Evolutionary conservation across 2,329 filamentous ascomycete genomes (phyloP).

Genomic region (Neonectria hederae): DNA sequence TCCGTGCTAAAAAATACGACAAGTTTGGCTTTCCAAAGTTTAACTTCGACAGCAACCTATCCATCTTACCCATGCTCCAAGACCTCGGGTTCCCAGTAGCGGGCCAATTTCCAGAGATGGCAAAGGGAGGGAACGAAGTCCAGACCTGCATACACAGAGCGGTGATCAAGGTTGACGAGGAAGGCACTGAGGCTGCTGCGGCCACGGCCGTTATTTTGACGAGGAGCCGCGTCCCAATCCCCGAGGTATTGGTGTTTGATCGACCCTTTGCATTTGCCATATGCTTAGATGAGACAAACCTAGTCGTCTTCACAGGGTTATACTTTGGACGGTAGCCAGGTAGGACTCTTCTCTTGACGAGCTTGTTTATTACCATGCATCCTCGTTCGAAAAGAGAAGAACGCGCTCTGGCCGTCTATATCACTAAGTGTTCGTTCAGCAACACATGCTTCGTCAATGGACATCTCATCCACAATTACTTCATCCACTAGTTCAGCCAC

Average conservation of each 20-base stretch:
- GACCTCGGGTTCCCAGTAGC: neutral
- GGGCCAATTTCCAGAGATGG: neutral
- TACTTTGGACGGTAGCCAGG: neutral
- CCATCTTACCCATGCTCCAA: neutral
- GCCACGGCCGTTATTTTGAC: neutral
- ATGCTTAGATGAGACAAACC: neutral
- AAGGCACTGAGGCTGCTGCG: slow-evolving; percentile 1
- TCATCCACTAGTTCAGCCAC: neutral
- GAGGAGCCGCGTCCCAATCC: neutral
- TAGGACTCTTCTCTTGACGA: neutral
- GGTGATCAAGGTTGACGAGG: neutral
- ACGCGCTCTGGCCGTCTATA: neutral
- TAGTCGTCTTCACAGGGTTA: neutral
- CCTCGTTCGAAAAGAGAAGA: neutral
- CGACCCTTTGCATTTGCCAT: neutral
- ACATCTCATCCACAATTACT: neutral
- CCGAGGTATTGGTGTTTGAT: neutral
- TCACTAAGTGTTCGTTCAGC: neutral
- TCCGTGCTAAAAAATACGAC: slow-evolving; percentile 1
- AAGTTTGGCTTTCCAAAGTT: slow-evolving; percentile 2
- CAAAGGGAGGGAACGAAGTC: neutral
- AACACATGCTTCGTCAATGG: neutral
- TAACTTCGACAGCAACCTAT: neutral
- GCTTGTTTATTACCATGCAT: neutral
- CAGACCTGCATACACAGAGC: neutral